Conservation (phyloP, 192 early-diverging fungal species). For the Gaertneriomyces semiglobifer region DNA sequence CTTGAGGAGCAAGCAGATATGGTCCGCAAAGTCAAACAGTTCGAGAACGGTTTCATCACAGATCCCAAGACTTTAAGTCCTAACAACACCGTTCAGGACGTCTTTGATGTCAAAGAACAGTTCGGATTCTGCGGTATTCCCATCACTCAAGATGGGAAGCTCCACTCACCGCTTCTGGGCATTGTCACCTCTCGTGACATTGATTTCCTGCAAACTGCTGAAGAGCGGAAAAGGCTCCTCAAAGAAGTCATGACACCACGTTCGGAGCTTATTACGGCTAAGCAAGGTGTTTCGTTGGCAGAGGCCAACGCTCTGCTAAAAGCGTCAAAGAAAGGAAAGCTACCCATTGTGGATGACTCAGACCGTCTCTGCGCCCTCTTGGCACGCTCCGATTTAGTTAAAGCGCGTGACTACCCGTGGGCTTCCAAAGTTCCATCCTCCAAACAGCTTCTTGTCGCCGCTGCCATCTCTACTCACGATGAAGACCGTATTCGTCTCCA, state of each 20-base stretch:
- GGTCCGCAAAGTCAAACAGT: conserved; percentile 95
- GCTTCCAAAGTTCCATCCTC: conserved; percentile 77
- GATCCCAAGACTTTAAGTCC: conserved; percentile 87
- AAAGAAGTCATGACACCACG: conserved; percentile 80
- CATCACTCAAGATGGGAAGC: conserved; percentile 86
- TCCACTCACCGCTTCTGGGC: conserved; percentile 86
- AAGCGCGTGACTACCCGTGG: conserved; percentile 93
- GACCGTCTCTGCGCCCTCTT: conserved; percentile 86
- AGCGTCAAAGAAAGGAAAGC: conserved; percentile 92
- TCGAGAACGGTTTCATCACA: conserved; percentile 98
- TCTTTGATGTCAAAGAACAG: conserved; percentile 78
- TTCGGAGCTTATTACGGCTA: conserved; percentile 73
- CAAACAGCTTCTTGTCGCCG: conserved; percentile 91
- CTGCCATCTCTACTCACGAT: conserved; percentile 86
- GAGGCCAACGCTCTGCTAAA: conserved; percentile 88
- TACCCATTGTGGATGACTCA: conserved; percentile 85
- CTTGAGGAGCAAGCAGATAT: conserved; percentile 94
- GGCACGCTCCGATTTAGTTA: conserved; percentile 91
- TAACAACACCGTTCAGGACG: conserved; percentile 77
- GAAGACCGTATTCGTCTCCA: conserved; percentile 81
- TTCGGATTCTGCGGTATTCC: conserved; percentile 96
- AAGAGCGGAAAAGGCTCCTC: conserved; percentile 61
- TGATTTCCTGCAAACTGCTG: conserved; percentile 68
- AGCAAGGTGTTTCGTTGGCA: conserved; percentile 80
- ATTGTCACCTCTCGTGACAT: conserved; percentile 97